Conservation (phyloP, 2,329 filamentous ascomycete genomes). For the Orbilia oligospora region DNA sequence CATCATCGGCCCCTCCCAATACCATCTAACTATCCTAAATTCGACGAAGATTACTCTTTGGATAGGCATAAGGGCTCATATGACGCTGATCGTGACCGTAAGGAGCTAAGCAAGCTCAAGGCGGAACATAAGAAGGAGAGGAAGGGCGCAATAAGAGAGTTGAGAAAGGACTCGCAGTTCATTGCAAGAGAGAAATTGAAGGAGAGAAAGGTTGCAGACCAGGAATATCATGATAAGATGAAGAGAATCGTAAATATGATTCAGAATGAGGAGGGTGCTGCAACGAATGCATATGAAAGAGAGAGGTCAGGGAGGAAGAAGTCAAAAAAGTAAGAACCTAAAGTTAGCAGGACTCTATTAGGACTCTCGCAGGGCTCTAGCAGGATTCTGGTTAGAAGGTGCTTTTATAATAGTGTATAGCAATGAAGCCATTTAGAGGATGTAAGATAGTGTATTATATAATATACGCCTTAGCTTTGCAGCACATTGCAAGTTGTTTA, state of each 20-base stretch:
- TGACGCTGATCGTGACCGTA: constrained; percentile 91
- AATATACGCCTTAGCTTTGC: too few species aligned
- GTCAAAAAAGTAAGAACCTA: constrained; percentile 70
- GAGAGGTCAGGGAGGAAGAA: constrained; percentile 83
- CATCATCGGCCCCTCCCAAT: constrained; percentile 90
- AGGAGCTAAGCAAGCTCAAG: constrained; percentile 85
- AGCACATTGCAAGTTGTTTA: too few species aligned
- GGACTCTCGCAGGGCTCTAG: background rate
- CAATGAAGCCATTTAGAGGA: background rate
- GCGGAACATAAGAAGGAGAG: constrained; percentile 94
- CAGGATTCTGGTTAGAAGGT: background rate
- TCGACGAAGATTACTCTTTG: constrained; percentile 95
- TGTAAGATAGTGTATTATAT: constrained; percentile 23
- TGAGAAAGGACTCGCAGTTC: constrained; percentile 95
- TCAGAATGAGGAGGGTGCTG: constrained; percentile 89
- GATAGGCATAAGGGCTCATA: constrained; percentile 81
- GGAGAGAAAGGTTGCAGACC: constrained; percentile 93
- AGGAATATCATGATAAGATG: constrained; percentile 96
- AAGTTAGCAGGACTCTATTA: background rate
- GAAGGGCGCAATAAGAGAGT: constrained; percentile 93
- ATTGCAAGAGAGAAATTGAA: constrained; percentile 89
- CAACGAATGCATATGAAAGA: constrained; percentile 88
- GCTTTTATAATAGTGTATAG: background rate
- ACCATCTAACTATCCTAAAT: constrained; percentile 89
- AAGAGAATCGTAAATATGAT: constrained; percentile 92